Evolutionary conservation across 768 basidiomycete genomes (phyloP), one percentile per base, ranked within the genome.

Genomic region (Termitomyces sp.): DNA sequence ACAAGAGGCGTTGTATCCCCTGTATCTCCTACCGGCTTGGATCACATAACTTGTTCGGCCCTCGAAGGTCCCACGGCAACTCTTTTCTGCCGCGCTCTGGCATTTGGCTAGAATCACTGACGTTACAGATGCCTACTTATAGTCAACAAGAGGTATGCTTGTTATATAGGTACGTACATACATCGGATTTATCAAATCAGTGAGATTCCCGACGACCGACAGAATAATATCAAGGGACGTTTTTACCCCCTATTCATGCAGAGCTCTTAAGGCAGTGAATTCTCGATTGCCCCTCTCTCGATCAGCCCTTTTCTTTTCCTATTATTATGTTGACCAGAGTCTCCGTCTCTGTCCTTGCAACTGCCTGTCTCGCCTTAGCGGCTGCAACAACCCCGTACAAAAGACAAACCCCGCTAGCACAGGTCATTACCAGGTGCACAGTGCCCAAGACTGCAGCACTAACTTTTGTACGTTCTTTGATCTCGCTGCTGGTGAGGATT

Each of bases 371-470:
- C 11, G 55, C 51, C 7, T 47, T 60, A 12, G 47, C 47, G 26
- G 56, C 48, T n/a, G 37, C 50, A n/a, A 62, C 64, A 6, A 55
- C 17, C n/a, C 62, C 62, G 11, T 34, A 58, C 30, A 60, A 57
- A 46, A 59, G 58, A 28, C 57, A 60, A 30, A 17, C 15, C 2
- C 9, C 50, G 5, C 21, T 62, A 43, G 65, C 64, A 21, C 58
- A 65, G 51, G 62, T 67, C 35, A 63, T 67, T 49, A 59, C 59
- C 5, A 45, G 30, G 12, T 67, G 66, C 38, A 65, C 60, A 4
- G 53, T 58, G 5, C 61, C 66, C 22, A 67, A 65, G 17, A 64
- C 61, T 22, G 66, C 52, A 19, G 66, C 66, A 2, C 53, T 67
- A 26, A 67, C 66, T 21, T 67, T 67, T 53, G 66, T 67, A 45